phyloP scores from a whole-genome alignment of 352 stramenopile species.

The Thalassiosira mediterranea region DNA sequence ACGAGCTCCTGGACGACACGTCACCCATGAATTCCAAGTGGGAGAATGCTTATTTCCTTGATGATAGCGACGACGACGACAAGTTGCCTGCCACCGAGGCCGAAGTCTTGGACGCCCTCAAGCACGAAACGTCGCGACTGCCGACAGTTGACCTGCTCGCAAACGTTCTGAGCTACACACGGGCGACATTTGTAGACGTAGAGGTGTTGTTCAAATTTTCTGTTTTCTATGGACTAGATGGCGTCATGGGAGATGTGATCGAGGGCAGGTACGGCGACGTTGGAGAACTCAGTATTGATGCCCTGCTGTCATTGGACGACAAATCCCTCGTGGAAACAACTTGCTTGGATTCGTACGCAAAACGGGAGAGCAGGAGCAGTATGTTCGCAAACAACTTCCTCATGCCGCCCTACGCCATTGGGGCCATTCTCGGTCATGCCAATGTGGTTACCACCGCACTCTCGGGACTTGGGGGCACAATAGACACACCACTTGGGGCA shows the following conservation, averaged over 20 bases:
- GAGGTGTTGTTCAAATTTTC: slow-evolving; percentile 5
- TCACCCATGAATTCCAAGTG: background rate
- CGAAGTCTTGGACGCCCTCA: background rate
- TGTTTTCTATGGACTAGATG: slow-evolving; percentile 17
- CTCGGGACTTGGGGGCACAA: background rate
- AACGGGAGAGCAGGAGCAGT: no score
- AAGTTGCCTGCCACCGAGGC: background rate
- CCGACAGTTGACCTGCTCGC: background rate
- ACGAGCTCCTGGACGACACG: background rate
- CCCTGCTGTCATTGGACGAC: slow-evolving; percentile 5
- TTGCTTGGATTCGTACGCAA: no score
- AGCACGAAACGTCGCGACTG: background rate
- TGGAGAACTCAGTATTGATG: slow-evolving; percentile 5
- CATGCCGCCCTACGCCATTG: background rate
- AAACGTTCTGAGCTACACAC: slow-evolving; percentile 4
- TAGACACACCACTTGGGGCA: background rate
- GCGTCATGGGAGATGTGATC: slow-evolving; percentile 6
- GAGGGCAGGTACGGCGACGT: slow-evolving; percentile 3
- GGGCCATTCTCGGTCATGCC: slow-evolving; percentile 8
- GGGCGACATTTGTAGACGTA: background rate
- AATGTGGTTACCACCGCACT: slow-evolving; percentile 4
- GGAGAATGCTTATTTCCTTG: no score
- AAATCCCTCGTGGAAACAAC: no score
- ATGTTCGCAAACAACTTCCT: background rate
- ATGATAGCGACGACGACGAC: background rate